A percentile compares a stretch with the other conserved stretches of the same genome.
These are phyloP conservation scores for Penicillium paradoxum DNA, from an alignment of 495 filamentous ascomycete species.

Conservation along the genomic window DNA sequence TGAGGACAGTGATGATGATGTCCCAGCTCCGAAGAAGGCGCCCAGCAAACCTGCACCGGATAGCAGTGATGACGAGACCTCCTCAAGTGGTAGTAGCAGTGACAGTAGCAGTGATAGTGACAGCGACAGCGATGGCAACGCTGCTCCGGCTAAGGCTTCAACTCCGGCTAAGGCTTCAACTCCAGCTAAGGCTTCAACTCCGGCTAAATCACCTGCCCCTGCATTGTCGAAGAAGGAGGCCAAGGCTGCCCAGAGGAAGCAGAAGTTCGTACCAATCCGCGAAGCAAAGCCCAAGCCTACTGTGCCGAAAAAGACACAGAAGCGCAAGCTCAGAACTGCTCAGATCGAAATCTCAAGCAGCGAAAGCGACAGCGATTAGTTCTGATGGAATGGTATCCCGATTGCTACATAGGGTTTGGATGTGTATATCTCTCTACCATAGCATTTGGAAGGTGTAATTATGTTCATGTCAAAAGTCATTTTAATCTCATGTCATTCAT, in stretches of 20 bases:
- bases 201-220: not conserved
- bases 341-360: slow-evolving; percentile 29
- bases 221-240: not conserved
- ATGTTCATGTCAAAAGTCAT: slow-evolving; percentile 10
- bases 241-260: slow-evolving; percentile 7
- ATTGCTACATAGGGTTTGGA: slow-evolving; percentile 5
- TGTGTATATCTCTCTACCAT: slow-evolving; percentile 18
- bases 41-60: slow-evolving; percentile 11
- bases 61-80: slow-evolving; percentile 17
- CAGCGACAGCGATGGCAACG: slow-evolving; percentile 16
- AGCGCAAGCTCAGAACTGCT: slow-evolving; percentile 25
- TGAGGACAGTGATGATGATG: slow-evolving; percentile 22
- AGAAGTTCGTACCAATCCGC: slow-evolving; percentile 1
- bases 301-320: slow-evolving; percentile 28
- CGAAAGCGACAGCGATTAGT: slow-evolving; percentile 28
- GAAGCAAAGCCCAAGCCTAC: slow-evolving; percentile 1
- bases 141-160: not conserved
- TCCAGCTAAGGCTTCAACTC: not conserved
- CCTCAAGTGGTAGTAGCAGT: slow-evolving; percentile 14
- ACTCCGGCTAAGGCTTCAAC: not conserved
- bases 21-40: slow-evolving; percentile 9
- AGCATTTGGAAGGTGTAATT: slow-evolving; percentile 14
- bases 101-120: slow-evolving; percentile 9
- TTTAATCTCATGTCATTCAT: not conserved
- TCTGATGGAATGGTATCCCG: not conserved